phyloP scores from a whole-genome alignment of 169 alveolate genomes.

The Eimeria sp. region DNA sequence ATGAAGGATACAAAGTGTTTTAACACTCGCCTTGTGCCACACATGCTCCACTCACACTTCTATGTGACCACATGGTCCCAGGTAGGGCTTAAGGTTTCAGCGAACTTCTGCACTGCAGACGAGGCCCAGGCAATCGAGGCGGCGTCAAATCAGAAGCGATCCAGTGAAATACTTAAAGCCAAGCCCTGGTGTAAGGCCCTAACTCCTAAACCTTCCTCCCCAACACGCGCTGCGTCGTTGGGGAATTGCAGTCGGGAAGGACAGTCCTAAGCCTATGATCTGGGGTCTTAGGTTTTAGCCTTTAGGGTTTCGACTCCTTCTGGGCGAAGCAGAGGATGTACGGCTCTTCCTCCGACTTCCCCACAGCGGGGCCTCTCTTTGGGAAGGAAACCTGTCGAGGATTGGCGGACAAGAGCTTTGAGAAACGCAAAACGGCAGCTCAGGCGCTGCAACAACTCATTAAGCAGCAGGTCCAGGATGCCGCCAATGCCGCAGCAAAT shows the following conservation, averaged over 20 bases:
- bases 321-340: conserved; percentile 23
- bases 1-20: neutral
- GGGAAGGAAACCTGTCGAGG: conserved; percentile 64
- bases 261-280: neutral
- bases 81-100: neutral
- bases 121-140: neutral
- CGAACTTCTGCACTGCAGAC: neutral
- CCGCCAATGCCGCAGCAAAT: neutral
- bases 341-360: conserved; percentile 59
- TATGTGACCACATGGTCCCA: neutral
- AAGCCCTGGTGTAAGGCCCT: neutral
- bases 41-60: neutral
- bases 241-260: neutral
- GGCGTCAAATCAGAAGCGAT: neutral
- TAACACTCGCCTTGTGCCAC: neutral
- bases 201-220: neutral
- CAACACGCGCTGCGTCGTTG: neutral
- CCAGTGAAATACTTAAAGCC: neutral
- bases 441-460: conserved; percentile 77
- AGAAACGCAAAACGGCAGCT: conserved; percentile 83
- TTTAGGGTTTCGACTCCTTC: neutral
- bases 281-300: neutral
- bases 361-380: conserved; percentile 61
- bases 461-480: conserved; percentile 28
- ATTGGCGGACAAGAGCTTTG: conserved; percentile 80